phyloP scores from a whole-genome alignment of 1,284 basidiomycete species.

The Moesziomyces parantarcticus region DNA sequence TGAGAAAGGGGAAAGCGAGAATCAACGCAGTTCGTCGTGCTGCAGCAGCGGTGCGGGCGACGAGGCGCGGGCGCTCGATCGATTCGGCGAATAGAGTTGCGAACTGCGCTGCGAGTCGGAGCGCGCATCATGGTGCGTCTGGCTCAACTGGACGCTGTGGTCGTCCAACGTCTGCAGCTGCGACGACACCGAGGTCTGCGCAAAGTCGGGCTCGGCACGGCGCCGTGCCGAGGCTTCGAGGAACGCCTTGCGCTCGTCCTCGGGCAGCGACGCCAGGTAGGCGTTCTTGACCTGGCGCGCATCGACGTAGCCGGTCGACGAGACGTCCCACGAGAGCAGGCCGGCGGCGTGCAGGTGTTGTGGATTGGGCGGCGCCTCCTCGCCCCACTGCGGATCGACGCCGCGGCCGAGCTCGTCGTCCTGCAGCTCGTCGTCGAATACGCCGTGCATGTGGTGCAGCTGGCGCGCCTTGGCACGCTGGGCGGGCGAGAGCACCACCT shows the following conservation, averaged over 20 bases:
- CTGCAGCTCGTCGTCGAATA: constrained; percentile 50
- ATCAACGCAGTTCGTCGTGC: constrained; percentile 28
- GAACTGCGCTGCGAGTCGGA: constrained; percentile 27
- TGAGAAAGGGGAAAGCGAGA: background rate
- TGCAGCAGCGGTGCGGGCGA: constrained; percentile 28
- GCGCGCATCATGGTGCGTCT: constrained; percentile 14
- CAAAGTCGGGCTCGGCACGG: constrained; percentile 11
- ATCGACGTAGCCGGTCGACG: constrained; percentile 49
- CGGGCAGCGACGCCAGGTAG: constrained; percentile 39
- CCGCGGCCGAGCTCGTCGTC: constrained; percentile 44
- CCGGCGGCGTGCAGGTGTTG: constrained; percentile 27
- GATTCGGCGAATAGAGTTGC: constrained; percentile 15
- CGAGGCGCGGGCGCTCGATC: constrained; percentile 20
- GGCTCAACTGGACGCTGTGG: constrained; percentile 17
- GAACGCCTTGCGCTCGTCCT: constrained; percentile 43
- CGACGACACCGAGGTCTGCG: constrained; percentile 4
- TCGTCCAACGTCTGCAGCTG: constrained; percentile 22
- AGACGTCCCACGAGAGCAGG: constrained; percentile 44
- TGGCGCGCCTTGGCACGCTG: constrained; percentile 51
- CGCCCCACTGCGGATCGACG: constrained; percentile 34
- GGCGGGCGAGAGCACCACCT: constrained; percentile 43
- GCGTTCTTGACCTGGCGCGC: constrained; percentile 52
- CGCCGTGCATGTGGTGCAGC: constrained; percentile 51
- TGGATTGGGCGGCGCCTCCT: constrained; percentile 26
- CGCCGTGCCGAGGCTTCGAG: constrained; percentile 23